A percentile compares a stretch with the other conserved stretches of the same genome.
Evolutionary conservation across 495 filamentous ascomycete species (phyloP).

Genomic region (Penicillium coprophilum): DNA sequence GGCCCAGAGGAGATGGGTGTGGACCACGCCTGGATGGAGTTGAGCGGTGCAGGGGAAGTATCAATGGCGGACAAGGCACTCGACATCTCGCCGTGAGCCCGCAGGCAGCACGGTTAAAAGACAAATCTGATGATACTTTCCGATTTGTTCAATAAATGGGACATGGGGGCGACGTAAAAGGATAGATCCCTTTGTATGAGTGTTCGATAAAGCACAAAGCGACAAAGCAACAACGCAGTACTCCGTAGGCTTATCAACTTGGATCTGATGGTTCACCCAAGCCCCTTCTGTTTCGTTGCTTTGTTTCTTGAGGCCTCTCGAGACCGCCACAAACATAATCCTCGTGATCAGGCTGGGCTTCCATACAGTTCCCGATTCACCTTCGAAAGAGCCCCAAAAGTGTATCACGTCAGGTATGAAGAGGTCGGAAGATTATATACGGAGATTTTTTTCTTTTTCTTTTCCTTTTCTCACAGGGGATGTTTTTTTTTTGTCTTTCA

Average conservation of each 20-base stretch:
- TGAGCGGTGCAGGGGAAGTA: neutral
- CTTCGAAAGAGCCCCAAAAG: neutral
- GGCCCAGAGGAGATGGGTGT: neutral
- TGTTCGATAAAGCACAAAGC: neutral
- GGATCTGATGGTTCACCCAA: conserved; percentile 4
- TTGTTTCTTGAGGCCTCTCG: conserved; percentile 2
- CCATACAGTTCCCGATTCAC: conserved; percentile 5
- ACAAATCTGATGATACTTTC: neutral
- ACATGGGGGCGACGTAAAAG: conserved; percentile 6
- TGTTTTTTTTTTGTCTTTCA: conserved; percentile 6
- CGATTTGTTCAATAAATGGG: conserved; percentile 1
- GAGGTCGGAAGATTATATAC: conserved; percentile 7
- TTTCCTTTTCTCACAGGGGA: neutral
- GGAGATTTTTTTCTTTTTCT: neutral
- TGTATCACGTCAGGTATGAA: conserved; percentile 7
- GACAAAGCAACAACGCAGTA: neutral
- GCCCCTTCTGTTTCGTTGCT: neutral
- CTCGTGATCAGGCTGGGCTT: neutral
- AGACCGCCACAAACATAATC: conserved; percentile 2
- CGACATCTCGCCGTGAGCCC: conserved; percentile 2
- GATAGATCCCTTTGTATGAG: conserved; percentile 6
- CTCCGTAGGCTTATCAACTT: neutral
- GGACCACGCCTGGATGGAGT: neutral
- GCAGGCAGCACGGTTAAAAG: conserved; percentile 3
- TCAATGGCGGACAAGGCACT: neutral